Evolutionary conservation across 495 filamentous ascomycete genomes (phyloP).

Genomic region (Neurospora discreta): DNA sequence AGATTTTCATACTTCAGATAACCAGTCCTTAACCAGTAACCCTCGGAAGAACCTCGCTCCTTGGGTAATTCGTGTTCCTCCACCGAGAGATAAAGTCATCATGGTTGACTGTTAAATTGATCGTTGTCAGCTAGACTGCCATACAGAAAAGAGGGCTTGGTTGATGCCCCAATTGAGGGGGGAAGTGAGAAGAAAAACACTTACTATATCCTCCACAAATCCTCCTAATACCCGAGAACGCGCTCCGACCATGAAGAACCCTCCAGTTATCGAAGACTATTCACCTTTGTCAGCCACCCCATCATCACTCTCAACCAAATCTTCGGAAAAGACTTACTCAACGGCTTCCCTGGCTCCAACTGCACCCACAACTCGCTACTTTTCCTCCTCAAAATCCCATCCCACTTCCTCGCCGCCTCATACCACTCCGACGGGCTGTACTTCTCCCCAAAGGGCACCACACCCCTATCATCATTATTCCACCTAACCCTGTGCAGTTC

Average conservation of each 20-base stretch:
- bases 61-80: constrained; percentile 55
- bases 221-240: constrained; percentile 72
- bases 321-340: constrained; percentile 43
- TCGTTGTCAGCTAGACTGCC: constrained; percentile 11
- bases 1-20: too few relatives aligned
- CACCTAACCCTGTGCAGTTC: constrained; percentile 62
- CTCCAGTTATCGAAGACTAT: constrained; percentile 95
- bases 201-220: constrained; percentile 84
- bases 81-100: constrained; percentile 79
- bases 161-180: background rate
- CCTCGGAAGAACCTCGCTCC: constrained; percentile 39
- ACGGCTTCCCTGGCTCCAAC: constrained; percentile 61
- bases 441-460: constrained; percentile 30
- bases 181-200: constrained; percentile 21
- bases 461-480: constrained; percentile 82
- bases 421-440: constrained; percentile 54
- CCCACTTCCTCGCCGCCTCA: constrained; percentile 55
- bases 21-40: constrained; percentile 15
- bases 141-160: background rate
- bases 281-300: background rate
- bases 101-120: constrained; percentile 49
- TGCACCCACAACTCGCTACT: constrained; percentile 61
- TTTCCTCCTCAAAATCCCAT: constrained; percentile 43
- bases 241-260: constrained; percentile 72
- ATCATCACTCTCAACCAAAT: background rate